Conservation (phyloP, 2,329 filamentous ascomycete genomes). For the Chaetomium strumarium region DNA sequence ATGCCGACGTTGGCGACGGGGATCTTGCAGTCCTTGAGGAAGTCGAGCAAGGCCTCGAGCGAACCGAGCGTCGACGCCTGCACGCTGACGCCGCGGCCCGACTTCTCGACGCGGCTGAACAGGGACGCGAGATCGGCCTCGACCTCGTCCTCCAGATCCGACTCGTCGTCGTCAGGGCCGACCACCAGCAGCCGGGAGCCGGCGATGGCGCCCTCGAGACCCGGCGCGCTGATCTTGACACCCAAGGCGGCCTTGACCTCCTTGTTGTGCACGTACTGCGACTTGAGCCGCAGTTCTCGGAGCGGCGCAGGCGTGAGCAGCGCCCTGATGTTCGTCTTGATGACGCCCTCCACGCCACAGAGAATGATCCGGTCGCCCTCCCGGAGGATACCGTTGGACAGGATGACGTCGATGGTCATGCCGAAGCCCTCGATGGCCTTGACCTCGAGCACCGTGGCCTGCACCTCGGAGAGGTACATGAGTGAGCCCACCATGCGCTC, state of each 20-base stretch:
- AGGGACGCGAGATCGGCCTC: constrained; percentile 90
- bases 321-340: constrained; percentile 90
- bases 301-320: constrained; percentile 88
- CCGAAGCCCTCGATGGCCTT: constrained; percentile 99
- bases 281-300: constrained; percentile 92
- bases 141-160: constrained; percentile 93
- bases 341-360: constrained; percentile 94
- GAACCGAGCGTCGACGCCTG: constrained; percentile 97
- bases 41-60: constrained; percentile 90
- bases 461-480: constrained; percentile 97
- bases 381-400: constrained; percentile 89
- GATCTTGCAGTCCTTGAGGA: constrained; percentile 93
- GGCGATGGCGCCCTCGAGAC: constrained; percentile 91
- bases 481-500: constrained; percentile 95
- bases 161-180: constrained; percentile 91
- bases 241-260: constrained; percentile 96
- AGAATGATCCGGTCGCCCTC: constrained; percentile 94
- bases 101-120: constrained; percentile 85
- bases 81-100: constrained; percentile 90
- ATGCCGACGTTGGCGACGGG: constrained; percentile 96
- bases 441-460: constrained; percentile 96
- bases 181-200: constrained; percentile 92
- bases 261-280: constrained; percentile 96
- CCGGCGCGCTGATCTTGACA: constrained; percentile 97
- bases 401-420: constrained; percentile 95